Evolutionary conservation across 176 grass and related monocot genomes (phyloP).

Genomic region (Dendrocalamus sinicus): DNA sequence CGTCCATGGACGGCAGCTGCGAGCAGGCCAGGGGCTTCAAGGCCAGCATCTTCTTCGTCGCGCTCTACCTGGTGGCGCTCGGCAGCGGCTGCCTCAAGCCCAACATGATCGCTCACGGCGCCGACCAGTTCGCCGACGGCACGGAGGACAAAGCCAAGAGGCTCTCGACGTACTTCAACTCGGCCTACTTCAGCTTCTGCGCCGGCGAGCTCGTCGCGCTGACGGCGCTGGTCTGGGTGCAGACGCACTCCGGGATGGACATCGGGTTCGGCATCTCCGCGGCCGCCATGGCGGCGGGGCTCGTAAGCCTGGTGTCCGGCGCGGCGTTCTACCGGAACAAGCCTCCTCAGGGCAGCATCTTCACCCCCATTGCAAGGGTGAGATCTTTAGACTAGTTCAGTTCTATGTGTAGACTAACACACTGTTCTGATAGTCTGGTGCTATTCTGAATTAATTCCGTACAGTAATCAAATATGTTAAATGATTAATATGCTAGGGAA

Average conservation of each 20-base stretch:
- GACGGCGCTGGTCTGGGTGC: slow-evolving; percentile 90
- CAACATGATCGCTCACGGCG: slow-evolving; percentile 98
- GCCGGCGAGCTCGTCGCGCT: slow-evolving; percentile 82
- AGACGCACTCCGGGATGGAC: slow-evolving; percentile 93
- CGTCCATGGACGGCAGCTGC: slow-evolving; percentile 57
- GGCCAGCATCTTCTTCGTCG: slow-evolving; percentile 72
- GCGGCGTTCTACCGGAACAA: slow-evolving; percentile 76
- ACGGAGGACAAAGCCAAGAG: slow-evolving; percentile 49
- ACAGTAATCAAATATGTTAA: neutral
- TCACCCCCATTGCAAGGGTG: slow-evolving; percentile 79
- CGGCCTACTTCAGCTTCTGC: slow-evolving; percentile 98
- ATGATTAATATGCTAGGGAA: neutral
- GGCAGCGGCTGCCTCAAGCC: slow-evolving; percentile 97
- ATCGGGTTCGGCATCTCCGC: slow-evolving; percentile 84
- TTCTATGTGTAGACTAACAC: neutral
- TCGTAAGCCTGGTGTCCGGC: slow-evolving; percentile 70
- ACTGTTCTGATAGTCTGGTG: neutral
- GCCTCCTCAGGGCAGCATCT: slow-evolving; percentile 87
- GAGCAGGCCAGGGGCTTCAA: slow-evolving; percentile 67
- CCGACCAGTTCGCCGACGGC: slow-evolving; percentile 70
- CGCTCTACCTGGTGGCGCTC: slow-evolving; percentile 90
- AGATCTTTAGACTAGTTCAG: slow-evolving; percentile 17
- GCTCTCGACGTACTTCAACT: slow-evolving; percentile 98
- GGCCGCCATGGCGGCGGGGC: slow-evolving; percentile 71
- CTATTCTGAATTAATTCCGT: neutral